These are phyloP conservation scores for Pestalotiopsis sp. DNA, from an alignment of 2,329 filamentous ascomycete genomes.

Conservation along the genomic window DNA sequence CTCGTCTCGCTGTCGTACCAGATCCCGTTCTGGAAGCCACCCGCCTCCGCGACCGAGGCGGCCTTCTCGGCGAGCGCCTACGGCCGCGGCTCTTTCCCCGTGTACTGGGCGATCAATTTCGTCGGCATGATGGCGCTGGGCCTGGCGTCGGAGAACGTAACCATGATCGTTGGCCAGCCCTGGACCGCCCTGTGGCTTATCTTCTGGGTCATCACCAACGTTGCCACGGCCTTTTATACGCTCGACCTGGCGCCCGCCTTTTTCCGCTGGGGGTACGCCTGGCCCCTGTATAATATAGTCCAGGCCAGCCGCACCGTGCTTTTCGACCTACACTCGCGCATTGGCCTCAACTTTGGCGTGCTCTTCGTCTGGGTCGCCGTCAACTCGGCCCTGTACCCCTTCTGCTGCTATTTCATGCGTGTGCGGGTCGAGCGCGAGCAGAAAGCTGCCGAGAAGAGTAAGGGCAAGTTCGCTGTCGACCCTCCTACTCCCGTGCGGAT, in stretches of 20 bases:
- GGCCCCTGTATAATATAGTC: conserved; percentile 64
- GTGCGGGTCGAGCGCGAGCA: conserved; percentile 37
- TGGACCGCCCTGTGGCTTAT: conserved; percentile 64
- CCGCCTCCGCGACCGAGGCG: conserved; percentile 36
- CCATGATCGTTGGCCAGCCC: conserved; percentile 60
- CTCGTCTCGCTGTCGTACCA: conserved; percentile 64
- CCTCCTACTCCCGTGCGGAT: conserved; percentile 25
- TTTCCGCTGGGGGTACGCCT: conserved; percentile 63
- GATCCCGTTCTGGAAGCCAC: conserved; percentile 56
- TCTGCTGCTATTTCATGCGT: conserved; percentile 43
- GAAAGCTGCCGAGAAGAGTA: conserved; percentile 23
- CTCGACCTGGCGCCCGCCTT: conserved; percentile 59
- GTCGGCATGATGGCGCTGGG: conserved; percentile 64
- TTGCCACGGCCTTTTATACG: conserved; percentile 59
- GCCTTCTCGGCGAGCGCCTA: conserved; percentile 49
- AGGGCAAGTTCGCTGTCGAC: conserved; percentile 27
- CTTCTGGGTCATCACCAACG: conserved; percentile 68
- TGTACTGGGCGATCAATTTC: conserved; percentile 66
- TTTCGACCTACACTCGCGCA: conserved; percentile 57
- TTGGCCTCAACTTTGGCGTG: conserved; percentile 62
- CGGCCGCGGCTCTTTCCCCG: conserved; percentile 56
- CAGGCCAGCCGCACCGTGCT: conserved; percentile 59
- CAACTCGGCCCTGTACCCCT: conserved; percentile 53
- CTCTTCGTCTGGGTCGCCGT: conserved; percentile 58
- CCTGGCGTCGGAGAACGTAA: conserved; percentile 64